These are phyloP conservation scores for Cyberlindnera veronae DNA, from an alignment of 805 yeast genomes.

Conservation along the genomic window DNA sequence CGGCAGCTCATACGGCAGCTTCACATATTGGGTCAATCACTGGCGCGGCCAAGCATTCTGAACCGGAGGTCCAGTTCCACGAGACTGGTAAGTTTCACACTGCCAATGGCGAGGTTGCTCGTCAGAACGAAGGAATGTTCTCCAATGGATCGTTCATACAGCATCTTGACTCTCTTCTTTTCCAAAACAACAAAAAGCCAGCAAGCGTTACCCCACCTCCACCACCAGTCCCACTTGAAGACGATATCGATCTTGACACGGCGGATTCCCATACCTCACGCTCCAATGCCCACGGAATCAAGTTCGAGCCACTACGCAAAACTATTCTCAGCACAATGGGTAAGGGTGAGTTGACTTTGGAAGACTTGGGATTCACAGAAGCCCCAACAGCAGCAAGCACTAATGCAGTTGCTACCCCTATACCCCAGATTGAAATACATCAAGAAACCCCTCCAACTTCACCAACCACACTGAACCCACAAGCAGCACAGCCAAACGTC, in stretches of 20 bases:
- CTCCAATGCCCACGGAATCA: constrained; percentile 30
- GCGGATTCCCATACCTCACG: constrained; percentile 7
- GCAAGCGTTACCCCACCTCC: constrained; percentile 2
- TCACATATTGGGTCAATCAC: constrained; percentile 17
- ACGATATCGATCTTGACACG: constrained; percentile 8
- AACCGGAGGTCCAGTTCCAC: background rate
- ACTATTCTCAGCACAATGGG: constrained; percentile 53
- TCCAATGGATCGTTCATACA: constrained; percentile 30
- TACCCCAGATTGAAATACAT: constrained; percentile 6
- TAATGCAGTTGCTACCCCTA: background rate
- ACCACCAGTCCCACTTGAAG: background rate
- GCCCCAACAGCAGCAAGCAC: background rate
- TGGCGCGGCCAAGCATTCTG: constrained; percentile 1
- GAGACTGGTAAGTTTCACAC: background rate
- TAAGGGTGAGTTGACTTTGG: constrained; percentile 47
- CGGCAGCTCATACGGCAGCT: constrained; percentile 48
- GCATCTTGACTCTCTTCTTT: constrained; percentile 34
- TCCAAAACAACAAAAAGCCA: constrained; percentile 10
- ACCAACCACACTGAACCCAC: background rate
- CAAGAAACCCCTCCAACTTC: constrained; percentile 1
- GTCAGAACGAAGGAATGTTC: background rate
- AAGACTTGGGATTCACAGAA: constrained; percentile 25
- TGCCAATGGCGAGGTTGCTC: background rate
- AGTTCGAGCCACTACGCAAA: constrained; percentile 40
- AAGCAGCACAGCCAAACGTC: background rate